phyloP scores from a whole-genome alignment of 768 basidiomycete species.

The Russula earlei region DNA sequence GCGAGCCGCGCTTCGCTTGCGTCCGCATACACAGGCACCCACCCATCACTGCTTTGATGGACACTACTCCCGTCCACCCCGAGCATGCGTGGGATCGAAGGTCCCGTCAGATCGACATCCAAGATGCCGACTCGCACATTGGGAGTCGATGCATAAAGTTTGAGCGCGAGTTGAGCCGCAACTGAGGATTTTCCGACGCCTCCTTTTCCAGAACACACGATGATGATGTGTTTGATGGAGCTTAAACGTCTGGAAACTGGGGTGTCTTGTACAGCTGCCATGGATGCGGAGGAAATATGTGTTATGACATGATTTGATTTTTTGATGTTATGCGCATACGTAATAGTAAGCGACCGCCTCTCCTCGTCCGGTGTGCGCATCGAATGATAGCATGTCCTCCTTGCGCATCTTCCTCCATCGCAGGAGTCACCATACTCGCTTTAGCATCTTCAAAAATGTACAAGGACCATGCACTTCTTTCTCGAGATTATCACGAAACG shows the following conservation, averaged over 20 bases:
- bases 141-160: conserved; percentile 62
- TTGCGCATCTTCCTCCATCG: too few species aligned
- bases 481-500: too few species aligned
- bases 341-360: too few species aligned
- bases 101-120: conserved; percentile 90
- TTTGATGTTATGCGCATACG: too few species aligned
- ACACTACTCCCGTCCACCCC: conserved; percentile 81
- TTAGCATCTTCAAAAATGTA: too few species aligned
- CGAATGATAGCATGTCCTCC: too few species aligned
- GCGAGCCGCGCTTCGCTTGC: conserved; percentile 61
- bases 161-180: conserved; percentile 83
- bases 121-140: conserved; percentile 75
- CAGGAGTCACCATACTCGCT: too few species aligned
- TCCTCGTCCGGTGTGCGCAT: too few species aligned
- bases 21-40: conserved; percentile 98
- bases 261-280: conserved; percentile 31
- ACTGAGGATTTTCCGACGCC: conserved; percentile 99
- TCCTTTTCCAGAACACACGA: conserved; percentile 94
- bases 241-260: conserved; percentile 64
- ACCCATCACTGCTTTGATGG: conserved; percentile 89
- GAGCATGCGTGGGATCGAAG: conserved; percentile 92
- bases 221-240: conserved; percentile 74
- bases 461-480: too few species aligned
- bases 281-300: not conserved
- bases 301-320: too few species aligned